Evolutionary conservation across 768 basidiomycete genomes (phyloP).

Genomic region (Leccinum ochraceum): DNA sequence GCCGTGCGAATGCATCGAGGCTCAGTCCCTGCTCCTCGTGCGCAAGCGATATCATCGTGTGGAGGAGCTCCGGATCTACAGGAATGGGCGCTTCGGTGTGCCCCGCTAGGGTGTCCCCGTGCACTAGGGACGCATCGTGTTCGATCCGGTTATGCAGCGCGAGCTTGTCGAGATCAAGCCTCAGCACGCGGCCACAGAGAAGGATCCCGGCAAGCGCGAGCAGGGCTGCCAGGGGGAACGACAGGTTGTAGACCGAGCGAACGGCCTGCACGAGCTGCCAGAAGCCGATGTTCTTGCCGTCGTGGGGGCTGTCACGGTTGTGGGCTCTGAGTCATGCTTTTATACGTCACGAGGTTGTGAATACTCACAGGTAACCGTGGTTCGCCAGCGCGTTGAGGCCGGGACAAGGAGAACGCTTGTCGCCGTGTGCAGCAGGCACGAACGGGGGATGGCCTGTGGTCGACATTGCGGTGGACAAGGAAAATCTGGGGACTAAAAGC

Average conservation of each 20-base stretch:
- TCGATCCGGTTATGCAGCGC: slow-evolving; percentile 61
- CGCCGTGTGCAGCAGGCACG: slow-evolving; percentile 32
- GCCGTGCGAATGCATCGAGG: slow-evolving; percentile 48
- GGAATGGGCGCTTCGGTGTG: slow-evolving; percentile 45
- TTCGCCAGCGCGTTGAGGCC: slow-evolving; percentile 75
- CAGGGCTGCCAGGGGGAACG: slow-evolving; percentile 52
- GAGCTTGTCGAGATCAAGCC: slow-evolving; percentile 51
- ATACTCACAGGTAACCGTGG: slow-evolving; percentile 68
- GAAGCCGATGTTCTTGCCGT: slow-evolving; percentile 53
- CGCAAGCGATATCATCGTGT: slow-evolving; percentile 30
- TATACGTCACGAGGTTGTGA: background rate
- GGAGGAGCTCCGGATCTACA: slow-evolving; percentile 38
- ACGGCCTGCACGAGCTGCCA: slow-evolving; percentile 49
- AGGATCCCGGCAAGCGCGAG: slow-evolving; percentile 50
- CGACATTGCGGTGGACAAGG: slow-evolving; percentile 25
- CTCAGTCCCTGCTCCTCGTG: slow-evolving; percentile 38
- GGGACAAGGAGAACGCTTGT: slow-evolving; percentile 69
- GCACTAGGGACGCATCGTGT: slow-evolving; percentile 67
- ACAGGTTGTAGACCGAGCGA: slow-evolving; percentile 60
- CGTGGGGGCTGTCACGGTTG: slow-evolving; percentile 46
- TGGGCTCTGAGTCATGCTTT: slow-evolving; percentile 1
- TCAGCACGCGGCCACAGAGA: slow-evolving; percentile 43
- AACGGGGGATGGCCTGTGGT: slow-evolving; percentile 27
- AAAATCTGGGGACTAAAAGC: background rate
- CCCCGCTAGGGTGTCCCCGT: slow-evolving; percentile 39